Evolutionary conservation across 768 basidiomycete genomes (phyloP).

Genomic region (Leccinellum luteum): DNA sequence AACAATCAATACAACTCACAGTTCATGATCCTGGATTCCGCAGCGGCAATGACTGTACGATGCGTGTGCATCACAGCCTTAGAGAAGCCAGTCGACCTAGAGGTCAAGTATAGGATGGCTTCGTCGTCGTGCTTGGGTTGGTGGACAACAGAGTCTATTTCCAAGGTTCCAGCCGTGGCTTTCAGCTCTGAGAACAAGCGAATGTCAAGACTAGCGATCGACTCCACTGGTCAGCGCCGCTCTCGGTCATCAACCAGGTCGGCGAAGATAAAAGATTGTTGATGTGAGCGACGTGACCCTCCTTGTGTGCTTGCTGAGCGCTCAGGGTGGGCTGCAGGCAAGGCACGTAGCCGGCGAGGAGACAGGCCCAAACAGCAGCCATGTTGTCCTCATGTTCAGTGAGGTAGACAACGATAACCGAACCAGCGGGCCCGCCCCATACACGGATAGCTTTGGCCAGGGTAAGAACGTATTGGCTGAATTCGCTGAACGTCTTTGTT

Average conservation of each 20-base stretch:
- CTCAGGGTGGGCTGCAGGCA: constrained; percentile 34
- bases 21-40: constrained; percentile 23
- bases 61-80: background rate
- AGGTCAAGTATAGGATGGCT: background rate
- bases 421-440: constrained; percentile 25
- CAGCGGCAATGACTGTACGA: background rate
- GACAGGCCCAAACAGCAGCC: constrained; percentile 31
- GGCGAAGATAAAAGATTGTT: constrained; percentile 28
- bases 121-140: background rate
- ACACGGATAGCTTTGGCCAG: constrained; percentile 20
- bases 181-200: constrained; percentile 25
- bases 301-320: constrained; percentile 31
- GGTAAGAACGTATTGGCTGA: constrained; percentile 13
- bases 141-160: constrained; percentile 6
- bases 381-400: constrained; percentile 35
- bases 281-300: constrained; percentile 28
- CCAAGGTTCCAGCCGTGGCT: constrained; percentile 14
- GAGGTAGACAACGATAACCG: constrained; percentile 27
- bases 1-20: constrained; percentile 18
- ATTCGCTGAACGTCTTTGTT: constrained; percentile 22
- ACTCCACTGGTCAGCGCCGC: constrained; percentile 25
- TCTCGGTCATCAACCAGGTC: constrained; percentile 30
- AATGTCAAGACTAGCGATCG: constrained; percentile 24
- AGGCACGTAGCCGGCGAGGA: constrained; percentile 30
- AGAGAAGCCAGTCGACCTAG: background rate